A percentile compares a stretch with the other conserved stretches of the same genome.
phyloP scores from a whole-genome alignment of 2,329 filamentous ascomycete genomes.

The Lachnum nothofagi region DNA sequence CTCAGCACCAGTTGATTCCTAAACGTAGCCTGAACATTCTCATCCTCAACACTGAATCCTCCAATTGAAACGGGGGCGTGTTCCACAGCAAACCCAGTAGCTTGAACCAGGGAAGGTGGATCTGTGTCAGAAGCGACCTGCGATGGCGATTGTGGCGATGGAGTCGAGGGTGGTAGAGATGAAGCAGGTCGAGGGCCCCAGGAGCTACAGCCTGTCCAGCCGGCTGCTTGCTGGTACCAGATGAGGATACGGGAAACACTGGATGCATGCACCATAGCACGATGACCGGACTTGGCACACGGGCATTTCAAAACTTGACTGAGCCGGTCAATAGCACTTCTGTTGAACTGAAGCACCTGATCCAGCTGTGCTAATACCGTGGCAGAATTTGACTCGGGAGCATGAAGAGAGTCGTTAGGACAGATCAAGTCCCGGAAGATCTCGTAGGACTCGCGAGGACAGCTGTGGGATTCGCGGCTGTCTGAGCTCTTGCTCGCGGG shows the following conservation, averaged over 20 bases:
- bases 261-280: slow-evolving; percentile 26
- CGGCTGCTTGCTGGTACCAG: slow-evolving; percentile 30
- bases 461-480: slow-evolving; percentile 17
- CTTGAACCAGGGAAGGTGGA: slow-evolving; percentile 15
- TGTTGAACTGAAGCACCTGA: slow-evolving; percentile 23
- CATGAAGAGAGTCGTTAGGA: slow-evolving; percentile 22
- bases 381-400: slow-evolving; percentile 21
- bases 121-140: not conserved
- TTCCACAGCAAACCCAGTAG: slow-evolving; percentile 24
- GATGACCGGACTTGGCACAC: slow-evolving; percentile 24
- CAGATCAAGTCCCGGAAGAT: slow-evolving; percentile 24
- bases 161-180: not conserved
- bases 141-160: slow-evolving; percentile 6
- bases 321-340: slow-evolving; percentile 21
- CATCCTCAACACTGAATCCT: slow-evolving; percentile 24
- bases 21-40: slow-evolving; percentile 21
- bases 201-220: slow-evolving; percentile 19
- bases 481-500: not conserved
- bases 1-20: slow-evolving; percentile 25
- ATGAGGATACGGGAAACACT: slow-evolving; percentile 29
- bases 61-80: slow-evolving; percentile 22
- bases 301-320: slow-evolving; percentile 19
- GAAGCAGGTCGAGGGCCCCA: slow-evolving; percentile 8
- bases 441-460: slow-evolving; percentile 24
- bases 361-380: slow-evolving; percentile 22